Evolutionary conservation across 768 basidiomycete species (phyloP).

Genomic region (Lactifluus rugatus): DNA sequence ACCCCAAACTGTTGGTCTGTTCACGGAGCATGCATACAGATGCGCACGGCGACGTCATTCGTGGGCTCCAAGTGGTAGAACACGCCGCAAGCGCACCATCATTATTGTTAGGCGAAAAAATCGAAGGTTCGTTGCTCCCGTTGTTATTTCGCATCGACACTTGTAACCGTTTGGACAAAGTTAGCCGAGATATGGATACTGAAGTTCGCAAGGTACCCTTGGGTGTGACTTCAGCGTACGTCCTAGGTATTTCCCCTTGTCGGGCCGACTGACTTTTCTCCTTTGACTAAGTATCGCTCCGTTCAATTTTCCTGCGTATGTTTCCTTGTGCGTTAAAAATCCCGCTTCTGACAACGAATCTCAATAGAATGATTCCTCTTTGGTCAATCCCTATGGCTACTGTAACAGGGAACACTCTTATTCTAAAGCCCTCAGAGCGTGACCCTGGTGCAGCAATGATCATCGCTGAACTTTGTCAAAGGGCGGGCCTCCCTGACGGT

Average conservation of each 20-base stretch:
- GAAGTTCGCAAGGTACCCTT: constrained; percentile 74
- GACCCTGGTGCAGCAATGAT: constrained; percentile 98
- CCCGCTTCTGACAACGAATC: not conserved
- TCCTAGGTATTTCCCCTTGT: not conserved
- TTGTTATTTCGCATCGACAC: not conserved
- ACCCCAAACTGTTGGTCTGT: not conserved
- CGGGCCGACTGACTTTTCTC: not conserved
- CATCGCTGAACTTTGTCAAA: constrained; percentile 88
- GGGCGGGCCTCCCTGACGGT: constrained; percentile 76
- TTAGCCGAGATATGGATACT: constrained; percentile 96
- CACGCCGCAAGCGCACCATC: constrained; percentile 73
- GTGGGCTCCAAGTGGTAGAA: constrained; percentile 86
- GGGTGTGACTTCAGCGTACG: constrained; percentile 70
- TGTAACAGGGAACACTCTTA: constrained; percentile 86
- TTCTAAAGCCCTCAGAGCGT: constrained; percentile 93
- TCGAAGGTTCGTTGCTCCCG: constrained; percentile 57
- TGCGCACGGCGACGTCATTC: constrained; percentile 89
- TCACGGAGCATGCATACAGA: constrained; percentile 36
- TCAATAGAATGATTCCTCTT: constrained; percentile 79
- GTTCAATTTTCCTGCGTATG: constrained; percentile 85
- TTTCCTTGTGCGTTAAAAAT: constrained; percentile 7
- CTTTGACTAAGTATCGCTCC: constrained; percentile 52
- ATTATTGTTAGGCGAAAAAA: constrained; percentile 79
- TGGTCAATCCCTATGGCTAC: constrained; percentile 91
- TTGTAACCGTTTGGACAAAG: constrained; percentile 27